These are phyloP conservation scores for Daldinia caldariorum DNA, from an alignment of 495 filamentous ascomycete species.

Conservation along the genomic window DNA sequence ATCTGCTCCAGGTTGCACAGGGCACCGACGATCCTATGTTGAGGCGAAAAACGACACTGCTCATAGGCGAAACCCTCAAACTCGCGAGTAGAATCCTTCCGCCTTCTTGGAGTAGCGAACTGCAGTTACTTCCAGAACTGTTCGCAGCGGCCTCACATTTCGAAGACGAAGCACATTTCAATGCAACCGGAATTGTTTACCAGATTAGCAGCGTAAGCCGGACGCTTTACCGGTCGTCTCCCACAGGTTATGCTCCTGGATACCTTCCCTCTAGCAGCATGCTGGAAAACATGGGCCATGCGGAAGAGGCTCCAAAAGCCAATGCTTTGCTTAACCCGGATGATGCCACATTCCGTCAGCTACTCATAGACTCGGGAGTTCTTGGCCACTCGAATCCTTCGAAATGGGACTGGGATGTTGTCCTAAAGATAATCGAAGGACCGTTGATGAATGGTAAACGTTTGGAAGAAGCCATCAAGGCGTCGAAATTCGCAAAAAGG, in stretches of 20 bases:
- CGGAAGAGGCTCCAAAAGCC: slow-evolving; percentile 74
- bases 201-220: slow-evolving; percentile 97
- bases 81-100: slow-evolving; percentile 87
- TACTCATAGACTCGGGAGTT: slow-evolving; percentile 87
- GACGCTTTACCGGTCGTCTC: slow-evolving; percentile 83
- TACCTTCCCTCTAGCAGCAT: slow-evolving; percentile 50
- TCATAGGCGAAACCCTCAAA: slow-evolving; percentile 90
- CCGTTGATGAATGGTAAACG: slow-evolving; percentile 91
- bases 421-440: slow-evolving; percentile 90
- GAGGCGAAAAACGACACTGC: slow-evolving; percentile 86
- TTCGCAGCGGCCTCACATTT: slow-evolving; percentile 79
- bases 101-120: slow-evolving; percentile 74
- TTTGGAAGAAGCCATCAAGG: slow-evolving; percentile 92
- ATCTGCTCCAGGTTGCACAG: slow-evolving; percentile 74
- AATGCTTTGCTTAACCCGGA: slow-evolving; percentile 80
- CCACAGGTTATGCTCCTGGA: slow-evolving; percentile 52
- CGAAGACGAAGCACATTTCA: slow-evolving; percentile 73
- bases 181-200: slow-evolving; percentile 87
- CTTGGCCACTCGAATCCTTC: slow-evolving; percentile 83
- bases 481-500: slow-evolving; percentile 93
- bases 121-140: slow-evolving; percentile 86
- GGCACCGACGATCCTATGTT: slow-evolving; percentile 77
- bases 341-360: slow-evolving; percentile 84
- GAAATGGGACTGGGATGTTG: slow-evolving; percentile 97
- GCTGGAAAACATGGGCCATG: slow-evolving; percentile 53